phyloP scores from a whole-genome alignment of 2,329 filamentous ascomycete species.

The Alternaria novae-zelandiae region DNA sequence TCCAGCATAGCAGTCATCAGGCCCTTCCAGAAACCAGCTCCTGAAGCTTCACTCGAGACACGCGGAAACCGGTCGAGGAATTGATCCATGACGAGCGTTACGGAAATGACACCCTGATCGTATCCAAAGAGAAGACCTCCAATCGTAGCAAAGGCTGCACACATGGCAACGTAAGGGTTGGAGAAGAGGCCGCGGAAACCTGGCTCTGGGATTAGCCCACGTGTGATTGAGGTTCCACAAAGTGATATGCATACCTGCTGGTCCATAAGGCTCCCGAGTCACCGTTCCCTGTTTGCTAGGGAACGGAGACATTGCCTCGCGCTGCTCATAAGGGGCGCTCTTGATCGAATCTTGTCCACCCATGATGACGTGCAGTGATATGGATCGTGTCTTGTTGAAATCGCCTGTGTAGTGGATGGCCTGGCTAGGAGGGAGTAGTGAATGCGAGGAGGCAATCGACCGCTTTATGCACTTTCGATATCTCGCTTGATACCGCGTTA shows the following conservation, averaged over 20 bases:
- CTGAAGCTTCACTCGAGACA: constrained; percentile 50
- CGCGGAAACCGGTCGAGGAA: constrained; percentile 56
- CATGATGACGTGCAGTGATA: constrained; percentile 9
- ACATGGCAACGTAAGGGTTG: constrained; percentile 59
- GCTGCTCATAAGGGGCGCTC: constrained; percentile 26
- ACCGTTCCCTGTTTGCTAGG: constrained; percentile 18
- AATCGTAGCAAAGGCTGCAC: constrained; percentile 58
- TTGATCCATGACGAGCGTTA: constrained; percentile 61
- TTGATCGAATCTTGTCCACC: constrained; percentile 28
- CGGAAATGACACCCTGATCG: constrained; percentile 53
- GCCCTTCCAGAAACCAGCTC: constrained; percentile 54
- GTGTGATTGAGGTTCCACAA: neutral
- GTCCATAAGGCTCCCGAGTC: constrained; percentile 40
- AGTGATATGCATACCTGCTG: constrained; percentile 29
- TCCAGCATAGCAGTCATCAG: constrained; percentile 63
- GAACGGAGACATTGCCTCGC: constrained; percentile 25
- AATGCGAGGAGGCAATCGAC: neutral
- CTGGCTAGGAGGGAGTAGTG: neutral
- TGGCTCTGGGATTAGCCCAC: constrained; percentile 14
- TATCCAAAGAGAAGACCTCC: constrained; percentile 60
- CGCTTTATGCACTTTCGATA: constrained; percentile 4
- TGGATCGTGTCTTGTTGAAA: neutral
- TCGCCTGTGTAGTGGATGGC: constrained; percentile 1
- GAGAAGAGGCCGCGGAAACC: constrained; percentile 57
- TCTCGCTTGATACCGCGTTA: constrained; percentile 9